Evolutionary conservation across 2,329 filamentous ascomycete species (phyloP).

Genomic region (Aureobasidium vineae): DNA sequence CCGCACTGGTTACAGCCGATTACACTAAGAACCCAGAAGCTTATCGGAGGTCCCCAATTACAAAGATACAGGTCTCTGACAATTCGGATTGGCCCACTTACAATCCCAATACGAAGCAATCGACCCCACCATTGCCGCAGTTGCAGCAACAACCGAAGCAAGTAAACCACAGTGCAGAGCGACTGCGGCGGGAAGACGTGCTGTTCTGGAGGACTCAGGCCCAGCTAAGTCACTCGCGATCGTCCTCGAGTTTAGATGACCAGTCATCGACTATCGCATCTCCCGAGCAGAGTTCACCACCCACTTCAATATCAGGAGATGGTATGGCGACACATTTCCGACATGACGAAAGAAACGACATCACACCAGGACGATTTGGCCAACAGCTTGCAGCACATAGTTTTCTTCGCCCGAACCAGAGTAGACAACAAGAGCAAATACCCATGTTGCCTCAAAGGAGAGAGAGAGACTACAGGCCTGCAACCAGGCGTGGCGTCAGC

Average conservation of each 20-base stretch:
- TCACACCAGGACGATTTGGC: not conserved
- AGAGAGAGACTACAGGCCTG: not conserved
- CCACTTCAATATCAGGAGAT: slow-evolving; percentile 5
- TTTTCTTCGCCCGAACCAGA: not conserved
- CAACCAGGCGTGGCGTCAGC: not conserved
- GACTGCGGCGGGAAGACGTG: slow-evolving; percentile 13
- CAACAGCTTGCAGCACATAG: not conserved
- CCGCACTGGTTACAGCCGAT: too few species aligned
- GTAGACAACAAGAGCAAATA: not conserved
- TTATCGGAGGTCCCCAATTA: not conserved
- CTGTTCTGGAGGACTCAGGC: slow-evolving; percentile 14
- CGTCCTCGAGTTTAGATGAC: slow-evolving; percentile 3
- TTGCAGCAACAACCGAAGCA: not conserved
- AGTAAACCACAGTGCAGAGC: not conserved
- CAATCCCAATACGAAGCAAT: not conserved
- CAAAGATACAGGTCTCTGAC: not conserved
- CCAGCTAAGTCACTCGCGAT: slow-evolving; percentile 3
- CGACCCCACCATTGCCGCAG: not conserved
- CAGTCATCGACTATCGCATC: slow-evolving; percentile 11
- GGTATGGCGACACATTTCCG: not conserved
- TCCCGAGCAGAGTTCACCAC: slow-evolving; percentile 5
- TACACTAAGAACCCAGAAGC: not conserved
- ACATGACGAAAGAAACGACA: not conserved
- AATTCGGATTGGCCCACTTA: slow-evolving; percentile 1
- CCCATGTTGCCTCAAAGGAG: not conserved